Evolutionary conservation across 495 filamentous ascomycete genomes (phyloP).

Genomic region (Penicillium cosmopolitanum): DNA sequence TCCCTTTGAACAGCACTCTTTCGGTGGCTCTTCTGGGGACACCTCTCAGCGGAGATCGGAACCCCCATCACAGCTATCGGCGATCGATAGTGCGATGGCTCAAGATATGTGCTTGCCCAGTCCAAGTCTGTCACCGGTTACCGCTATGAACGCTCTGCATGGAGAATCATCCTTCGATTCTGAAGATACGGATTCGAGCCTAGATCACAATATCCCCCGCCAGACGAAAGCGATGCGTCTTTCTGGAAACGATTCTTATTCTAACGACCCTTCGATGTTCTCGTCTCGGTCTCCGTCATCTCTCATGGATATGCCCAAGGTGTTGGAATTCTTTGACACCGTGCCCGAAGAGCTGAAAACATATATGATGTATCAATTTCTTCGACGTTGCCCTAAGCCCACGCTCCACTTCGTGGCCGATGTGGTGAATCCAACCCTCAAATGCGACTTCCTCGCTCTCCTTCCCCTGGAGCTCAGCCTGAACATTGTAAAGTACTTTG

Average conservation of each 20-base stretch:
- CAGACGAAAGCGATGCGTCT: constrained; percentile 27
- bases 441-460: constrained; percentile 85
- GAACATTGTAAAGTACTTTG: constrained; percentile 84
- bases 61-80: constrained; percentile 36
- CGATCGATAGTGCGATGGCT: constrained; percentile 62
- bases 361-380: constrained; percentile 94
- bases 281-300: constrained; percentile 40
- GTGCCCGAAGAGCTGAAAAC: constrained; percentile 87
- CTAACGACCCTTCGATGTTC: constrained; percentile 15
- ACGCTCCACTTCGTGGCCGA: constrained; percentile 91
- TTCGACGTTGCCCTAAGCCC: constrained; percentile 84
- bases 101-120: constrained; percentile 94
- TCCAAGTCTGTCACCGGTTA: constrained; percentile 90
- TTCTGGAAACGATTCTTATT: constrained; percentile 18
- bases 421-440: constrained; percentile 93
- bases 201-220: constrained; percentile 41
- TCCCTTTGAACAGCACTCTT: constrained; percentile 28
- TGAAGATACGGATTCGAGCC: constrained; percentile 52
- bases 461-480: constrained; percentile 86
- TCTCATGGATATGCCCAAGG: constrained; percentile 74
- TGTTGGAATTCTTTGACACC: constrained; percentile 88
- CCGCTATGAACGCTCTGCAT: constrained; percentile 68
- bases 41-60: constrained; percentile 29
- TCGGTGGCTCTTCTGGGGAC: constrained; percentile 25
- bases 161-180: constrained; percentile 50